These are phyloP conservation scores for Cercospora sesami DNA, from an alignment of 2,329 filamentous ascomycete genomes.

Conservation along the genomic window DNA sequence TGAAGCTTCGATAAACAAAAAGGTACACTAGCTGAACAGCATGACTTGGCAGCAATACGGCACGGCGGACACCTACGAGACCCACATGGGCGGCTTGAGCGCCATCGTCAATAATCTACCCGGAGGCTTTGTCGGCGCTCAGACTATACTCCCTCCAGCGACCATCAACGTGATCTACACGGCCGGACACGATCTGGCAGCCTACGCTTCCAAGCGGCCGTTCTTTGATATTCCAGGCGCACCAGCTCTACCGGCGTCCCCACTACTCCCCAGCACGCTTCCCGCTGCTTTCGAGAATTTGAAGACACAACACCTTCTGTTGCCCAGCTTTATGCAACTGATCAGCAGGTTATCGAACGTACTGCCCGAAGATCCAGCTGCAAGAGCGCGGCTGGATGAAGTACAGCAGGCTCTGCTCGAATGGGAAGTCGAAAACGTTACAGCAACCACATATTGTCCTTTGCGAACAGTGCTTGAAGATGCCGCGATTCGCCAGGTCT, in stretches of 20 bases:
- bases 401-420: conserved; percentile 17
- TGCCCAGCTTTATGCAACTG: conserved; percentile 21
- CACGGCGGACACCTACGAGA: conserved; percentile 23
- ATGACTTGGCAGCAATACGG: conserved; percentile 23
- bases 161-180: conserved; percentile 20
- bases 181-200: conserved; percentile 24
- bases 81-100: conserved; percentile 27
- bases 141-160: conserved; percentile 17
- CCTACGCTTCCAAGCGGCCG: conserved; percentile 22
- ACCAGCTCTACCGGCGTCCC: not conserved
- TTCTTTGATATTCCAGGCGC: conserved; percentile 17
- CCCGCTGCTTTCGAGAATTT: conserved; percentile 16
- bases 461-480: conserved; percentile 25
- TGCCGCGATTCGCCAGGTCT: conserved; percentile 20
- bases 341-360: conserved; percentile 13
- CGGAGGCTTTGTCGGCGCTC: conserved; percentile 21
- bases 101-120: conserved; percentile 25
- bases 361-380: conserved; percentile 14
- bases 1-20: conserved; percentile 2
- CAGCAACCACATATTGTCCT: conserved; percentile 20
- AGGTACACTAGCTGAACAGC: conserved; percentile 9
- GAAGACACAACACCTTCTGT: conserved; percentile 17
- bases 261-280: conserved; percentile 14
- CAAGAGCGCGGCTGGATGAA: conserved; percentile 10
- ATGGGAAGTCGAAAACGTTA: conserved; percentile 14